Evolutionary conservation across 2,329 filamentous ascomycete genomes (phyloP), one percentile per base, ranked within the genome.

Genomic region (Pseudogymnoascus sp.): DNA sequence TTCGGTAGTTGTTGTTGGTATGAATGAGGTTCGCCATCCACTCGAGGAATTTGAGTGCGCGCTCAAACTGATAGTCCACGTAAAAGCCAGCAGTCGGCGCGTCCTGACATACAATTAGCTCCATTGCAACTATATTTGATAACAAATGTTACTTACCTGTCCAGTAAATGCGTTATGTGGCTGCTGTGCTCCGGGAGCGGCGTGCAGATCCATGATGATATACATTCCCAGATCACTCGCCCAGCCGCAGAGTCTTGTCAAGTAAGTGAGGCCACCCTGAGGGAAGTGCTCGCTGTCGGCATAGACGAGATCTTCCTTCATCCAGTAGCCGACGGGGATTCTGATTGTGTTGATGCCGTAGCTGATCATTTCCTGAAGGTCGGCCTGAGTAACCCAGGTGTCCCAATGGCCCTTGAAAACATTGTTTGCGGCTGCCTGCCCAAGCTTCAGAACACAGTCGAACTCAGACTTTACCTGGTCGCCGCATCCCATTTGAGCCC

Each of bases 1-100:
- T 84, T 62, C 78, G 73, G 70, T 81, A 83, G 64, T 77, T 79
- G n/a, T 10, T 42, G 26, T 63, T 66, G 4, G 67, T 73, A 70
- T 85, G 82, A 64, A 84, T 79, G 40, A 77, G 75, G 39, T 78
- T 75, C 10, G 81, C 79, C 68, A 86, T 79, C 78, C 79, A 84
- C 62, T 78, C 73, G n/a, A 86, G 78, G 74, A 84, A 86, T 61
- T 78, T 70, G 64, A 79, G 71, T 2, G 81, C 81, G 10, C 84
- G 82, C 23, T 78, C 77, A 71, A 83, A 87, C 71, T 86, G 78
- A 69, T 80, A 81, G 64, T 79, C 76, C 31, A 77, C 73, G 71
- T 84, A 87, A 74, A 87, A 87, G 2, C 81, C 81, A 1, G 82
- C 68, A 0, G 65, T 69, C 1, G 72, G 61, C 4, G 74, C 74